phyloP scores from a whole-genome alignment of 192 early-diverging fungal species.

The Mortierella hygrophila region DNA sequence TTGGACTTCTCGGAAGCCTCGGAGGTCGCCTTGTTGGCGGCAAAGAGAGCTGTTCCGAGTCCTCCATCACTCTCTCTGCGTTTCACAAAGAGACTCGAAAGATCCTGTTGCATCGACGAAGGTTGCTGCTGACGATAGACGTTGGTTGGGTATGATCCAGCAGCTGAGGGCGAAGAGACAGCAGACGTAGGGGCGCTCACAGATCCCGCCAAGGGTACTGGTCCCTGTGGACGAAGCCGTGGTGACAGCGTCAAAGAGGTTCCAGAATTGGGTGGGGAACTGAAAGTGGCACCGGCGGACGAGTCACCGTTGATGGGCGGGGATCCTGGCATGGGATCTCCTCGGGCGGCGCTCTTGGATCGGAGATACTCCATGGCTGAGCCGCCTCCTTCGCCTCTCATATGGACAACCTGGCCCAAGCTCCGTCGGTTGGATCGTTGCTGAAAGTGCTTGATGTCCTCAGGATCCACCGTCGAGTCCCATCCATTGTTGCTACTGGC shows the following conservation, averaged over 20 bases:
- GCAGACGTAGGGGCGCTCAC: constrained; percentile 23
- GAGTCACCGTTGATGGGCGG: neutral
- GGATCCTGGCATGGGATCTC: constrained; percentile 45
- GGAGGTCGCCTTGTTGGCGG: constrained; percentile 12
- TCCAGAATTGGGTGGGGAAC: constrained; percentile 1
- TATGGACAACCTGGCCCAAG: constrained; percentile 46
- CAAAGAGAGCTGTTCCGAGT: constrained; percentile 12
- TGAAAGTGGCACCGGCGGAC: neutral
- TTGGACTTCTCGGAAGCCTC: neutral
- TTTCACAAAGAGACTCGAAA: constrained; percentile 29
- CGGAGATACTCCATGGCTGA: constrained; percentile 54
- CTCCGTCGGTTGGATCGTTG: constrained; percentile 44
- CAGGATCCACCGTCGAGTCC: constrained; percentile 43
- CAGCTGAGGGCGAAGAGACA: constrained; percentile 17
- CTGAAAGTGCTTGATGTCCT: constrained; percentile 30
- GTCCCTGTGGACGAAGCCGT: constrained; percentile 11
- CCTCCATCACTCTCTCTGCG: constrained; percentile 36
- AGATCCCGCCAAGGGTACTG: constrained; percentile 1
- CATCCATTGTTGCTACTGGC: constrained; percentile 21
- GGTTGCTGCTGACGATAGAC: constrained; percentile 16
- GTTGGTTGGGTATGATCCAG: constrained; percentile 13
- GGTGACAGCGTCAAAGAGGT: constrained; percentile 9
- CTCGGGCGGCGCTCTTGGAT: constrained; percentile 43
- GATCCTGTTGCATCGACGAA: constrained; percentile 36
- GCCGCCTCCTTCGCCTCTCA: constrained; percentile 38